phyloP scores from a whole-genome alignment of 1,284 basidiomycete genomes.

The Ganoderma leucocontextum region DNA sequence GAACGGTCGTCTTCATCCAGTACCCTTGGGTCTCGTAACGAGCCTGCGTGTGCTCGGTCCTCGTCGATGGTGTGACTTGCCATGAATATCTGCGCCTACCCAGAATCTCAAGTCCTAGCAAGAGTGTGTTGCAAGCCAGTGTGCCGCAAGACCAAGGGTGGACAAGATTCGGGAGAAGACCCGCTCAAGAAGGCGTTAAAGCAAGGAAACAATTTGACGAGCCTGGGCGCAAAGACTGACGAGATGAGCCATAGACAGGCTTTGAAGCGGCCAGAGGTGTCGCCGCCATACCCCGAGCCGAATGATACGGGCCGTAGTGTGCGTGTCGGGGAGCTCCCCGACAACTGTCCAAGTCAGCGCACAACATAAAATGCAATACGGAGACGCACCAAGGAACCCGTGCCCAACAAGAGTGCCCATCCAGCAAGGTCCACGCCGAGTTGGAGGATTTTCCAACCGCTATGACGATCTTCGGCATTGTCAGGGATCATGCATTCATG shows the following conservation, averaged over 20 bases:
- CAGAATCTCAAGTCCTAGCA: background rate
- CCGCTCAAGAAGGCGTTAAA: conserved; percentile 2
- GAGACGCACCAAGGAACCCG: conserved; percentile 17
- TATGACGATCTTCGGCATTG: conserved; percentile 5
- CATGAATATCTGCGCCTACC: background rate
- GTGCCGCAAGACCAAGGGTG: background rate
- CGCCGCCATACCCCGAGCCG: background rate
- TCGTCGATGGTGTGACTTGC: conserved; percentile 15
- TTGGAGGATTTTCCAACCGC: conserved; percentile 19
- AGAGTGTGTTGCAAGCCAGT: background rate
- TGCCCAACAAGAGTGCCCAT: conserved; percentile 14
- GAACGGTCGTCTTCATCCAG: conserved; percentile 14
- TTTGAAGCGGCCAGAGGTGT: background rate
- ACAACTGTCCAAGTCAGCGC: conserved; percentile 6
- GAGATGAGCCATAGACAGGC: background rate
- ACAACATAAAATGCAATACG: background rate
- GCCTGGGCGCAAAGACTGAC: background rate
- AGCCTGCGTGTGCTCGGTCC: conserved; percentile 1
- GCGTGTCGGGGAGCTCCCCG: background rate
- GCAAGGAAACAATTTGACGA: background rate
- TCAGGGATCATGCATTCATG: background rate
- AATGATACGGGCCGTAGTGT: background rate
- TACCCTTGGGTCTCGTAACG: conserved; percentile 14
- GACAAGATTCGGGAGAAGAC: conserved; percentile 2
- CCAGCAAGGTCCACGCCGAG: conserved; percentile 1